phyloP scores from a whole-genome alignment of 2,329 filamentous ascomycete genomes.

The Sordariomycetes sp. region DNA sequence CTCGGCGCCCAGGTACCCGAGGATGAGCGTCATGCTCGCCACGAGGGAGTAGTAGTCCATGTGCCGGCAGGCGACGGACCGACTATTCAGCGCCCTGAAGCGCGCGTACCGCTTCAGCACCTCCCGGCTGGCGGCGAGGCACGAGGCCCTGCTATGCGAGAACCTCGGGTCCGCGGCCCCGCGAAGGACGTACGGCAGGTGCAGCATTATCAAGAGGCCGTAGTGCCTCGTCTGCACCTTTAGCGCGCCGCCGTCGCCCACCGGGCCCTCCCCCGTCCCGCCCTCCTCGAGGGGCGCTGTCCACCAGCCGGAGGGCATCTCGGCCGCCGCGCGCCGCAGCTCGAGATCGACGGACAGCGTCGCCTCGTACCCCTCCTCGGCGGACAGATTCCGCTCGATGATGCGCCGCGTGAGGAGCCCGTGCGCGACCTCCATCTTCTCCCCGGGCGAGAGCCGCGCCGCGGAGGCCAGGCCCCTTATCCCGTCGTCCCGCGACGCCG shows the following conservation, averaged over 20 bases:
- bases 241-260: conserved; percentile 12
- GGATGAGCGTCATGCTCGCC: conserved; percentile 33
- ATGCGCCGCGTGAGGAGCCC: conserved; percentile 27
- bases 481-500: conserved; percentile 23
- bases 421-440: conserved; percentile 26
- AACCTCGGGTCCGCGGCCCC: conserved; percentile 21
- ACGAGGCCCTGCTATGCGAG: conserved; percentile 31
- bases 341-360: conserved; percentile 32
- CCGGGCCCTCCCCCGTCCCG: conserved; percentile 29
- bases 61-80: conserved; percentile 27
- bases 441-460: neutral
- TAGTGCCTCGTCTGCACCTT: conserved; percentile 37
- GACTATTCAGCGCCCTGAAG: conserved; percentile 27
- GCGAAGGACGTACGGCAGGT: conserved; percentile 40
- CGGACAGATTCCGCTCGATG: conserved; percentile 26
- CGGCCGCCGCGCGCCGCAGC: conserved; percentile 25
- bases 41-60: conserved; percentile 38
- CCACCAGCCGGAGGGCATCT: conserved; percentile 35
- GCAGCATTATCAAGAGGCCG: conserved; percentile 34
- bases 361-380: conserved; percentile 19
- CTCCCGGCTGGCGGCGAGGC: conserved; percentile 34
- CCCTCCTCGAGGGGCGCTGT: conserved; percentile 17
- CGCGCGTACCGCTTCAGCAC: conserved; percentile 32
- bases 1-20: conserved; percentile 27
- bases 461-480: conserved; percentile 14